These are phyloP conservation scores for Mortierella sp. DNA, from an alignment of 371 early-diverging fungal species.

Conservation along the genomic window DNA sequence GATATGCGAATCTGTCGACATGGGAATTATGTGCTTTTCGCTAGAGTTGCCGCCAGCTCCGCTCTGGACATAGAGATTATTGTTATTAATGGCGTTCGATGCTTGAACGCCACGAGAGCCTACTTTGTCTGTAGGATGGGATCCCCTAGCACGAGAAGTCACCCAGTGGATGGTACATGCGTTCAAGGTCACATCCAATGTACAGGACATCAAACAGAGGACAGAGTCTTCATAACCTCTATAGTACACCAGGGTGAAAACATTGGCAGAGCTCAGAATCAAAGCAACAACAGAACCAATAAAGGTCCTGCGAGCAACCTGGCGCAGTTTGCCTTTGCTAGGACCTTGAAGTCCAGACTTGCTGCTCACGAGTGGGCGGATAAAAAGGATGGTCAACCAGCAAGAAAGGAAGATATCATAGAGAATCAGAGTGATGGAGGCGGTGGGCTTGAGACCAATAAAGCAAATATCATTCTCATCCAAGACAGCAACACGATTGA, in stretches of 20 bases:
- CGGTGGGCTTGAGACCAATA: slow-evolving; percentile 63
- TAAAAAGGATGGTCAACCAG: slow-evolving; percentile 45
- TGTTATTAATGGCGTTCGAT: not conserved
- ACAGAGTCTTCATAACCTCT: slow-evolving; percentile 57
- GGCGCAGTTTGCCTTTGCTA: slow-evolving; percentile 55
- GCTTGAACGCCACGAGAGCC: slow-evolving; percentile 15
- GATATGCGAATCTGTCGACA: slow-evolving; percentile 38
- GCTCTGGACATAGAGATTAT: not conserved
- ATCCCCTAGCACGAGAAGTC: slow-evolving; percentile 30
- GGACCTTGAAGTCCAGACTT: slow-evolving; percentile 42
- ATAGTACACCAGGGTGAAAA: slow-evolving; percentile 55
- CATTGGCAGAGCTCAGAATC: slow-evolving; percentile 57
- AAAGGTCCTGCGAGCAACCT: slow-evolving; percentile 62
- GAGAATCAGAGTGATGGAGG: slow-evolving; percentile 61
- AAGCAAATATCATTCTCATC: slow-evolving; percentile 58
- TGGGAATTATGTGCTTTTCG: slow-evolving; percentile 31
- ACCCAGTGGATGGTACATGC: slow-evolving; percentile 49
- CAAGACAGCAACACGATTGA: slow-evolving; percentile 57
- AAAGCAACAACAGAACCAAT: slow-evolving; percentile 58
- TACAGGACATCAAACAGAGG: slow-evolving; percentile 47
- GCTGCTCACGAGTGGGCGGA: slow-evolving; percentile 37
- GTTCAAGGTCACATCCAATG: slow-evolving; percentile 39
- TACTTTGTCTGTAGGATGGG: slow-evolving; percentile 7
- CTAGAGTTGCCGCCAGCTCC: not conserved
- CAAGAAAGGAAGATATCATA: slow-evolving; percentile 50